These are phyloP conservation scores for Brettanomyces naardenensis DNA, from an alignment of 805 yeast species.

Conservation along the genomic window DNA sequence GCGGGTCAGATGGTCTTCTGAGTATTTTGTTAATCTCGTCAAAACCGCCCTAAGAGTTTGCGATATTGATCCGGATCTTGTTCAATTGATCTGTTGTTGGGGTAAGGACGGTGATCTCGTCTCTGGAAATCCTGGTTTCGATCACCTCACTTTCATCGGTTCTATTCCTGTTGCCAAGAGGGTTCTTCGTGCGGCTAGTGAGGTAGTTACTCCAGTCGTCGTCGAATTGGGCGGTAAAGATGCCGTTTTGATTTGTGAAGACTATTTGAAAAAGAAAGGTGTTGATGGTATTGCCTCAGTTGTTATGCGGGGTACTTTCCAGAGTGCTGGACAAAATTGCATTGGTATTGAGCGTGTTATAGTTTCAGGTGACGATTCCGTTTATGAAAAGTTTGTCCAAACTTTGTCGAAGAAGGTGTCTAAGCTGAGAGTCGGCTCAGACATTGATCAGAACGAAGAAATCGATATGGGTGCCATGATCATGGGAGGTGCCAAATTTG, in stretches of 20 bases:
- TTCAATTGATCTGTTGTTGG: constrained; percentile 83
- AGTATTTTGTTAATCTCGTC: constrained; percentile 65
- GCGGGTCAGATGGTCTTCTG: constrained; percentile 91
- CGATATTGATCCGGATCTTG: constrained; percentile 72
- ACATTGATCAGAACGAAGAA: constrained; percentile 82
- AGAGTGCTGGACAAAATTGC: constrained; percentile 96
- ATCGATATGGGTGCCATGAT: constrained; percentile 97
- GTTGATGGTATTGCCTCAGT: constrained; percentile 59
- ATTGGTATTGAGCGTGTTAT: constrained; percentile 95
- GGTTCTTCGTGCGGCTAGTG: constrained; percentile 77
- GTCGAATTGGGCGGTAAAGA: constrained; percentile 97
- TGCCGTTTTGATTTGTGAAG: constrained; percentile 80
- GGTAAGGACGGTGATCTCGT: constrained; percentile 80
- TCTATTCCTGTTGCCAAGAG: constrained; percentile 91
- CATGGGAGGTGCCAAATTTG: constrained; percentile 63
- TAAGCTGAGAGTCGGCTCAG: constrained; percentile 73
- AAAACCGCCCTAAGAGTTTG: constrained; percentile 65
- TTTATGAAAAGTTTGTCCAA: constrained; percentile 55
- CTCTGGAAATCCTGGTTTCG: constrained; percentile 72
- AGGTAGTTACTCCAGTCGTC: constrained; percentile 86
- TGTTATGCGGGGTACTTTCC: constrained; percentile 91
- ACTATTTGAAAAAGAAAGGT: constrained; percentile 44
- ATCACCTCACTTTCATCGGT: constrained; percentile 92
- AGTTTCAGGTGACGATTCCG: constrained; percentile 50
- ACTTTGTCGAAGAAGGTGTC: constrained; percentile 52